Conservation (phyloP, 2,329 filamentous ascomycete species). For the Ophiobolus disseminans region DNA sequence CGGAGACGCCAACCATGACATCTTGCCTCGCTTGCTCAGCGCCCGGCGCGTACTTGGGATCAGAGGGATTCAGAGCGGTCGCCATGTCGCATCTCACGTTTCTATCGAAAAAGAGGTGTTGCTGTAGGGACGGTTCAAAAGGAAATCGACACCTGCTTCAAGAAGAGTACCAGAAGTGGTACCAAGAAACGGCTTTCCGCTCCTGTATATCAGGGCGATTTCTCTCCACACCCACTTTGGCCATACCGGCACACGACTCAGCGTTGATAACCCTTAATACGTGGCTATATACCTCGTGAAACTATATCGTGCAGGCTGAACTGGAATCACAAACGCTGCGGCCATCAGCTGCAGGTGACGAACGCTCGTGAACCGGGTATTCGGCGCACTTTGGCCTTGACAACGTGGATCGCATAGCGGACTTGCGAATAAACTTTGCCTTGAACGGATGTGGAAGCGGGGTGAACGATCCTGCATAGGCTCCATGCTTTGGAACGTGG, state of each 20-base stretch:
- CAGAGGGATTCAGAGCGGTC: constrained; percentile 7
- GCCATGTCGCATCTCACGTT: constrained; percentile 14
- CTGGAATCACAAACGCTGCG: constrained; percentile 24
- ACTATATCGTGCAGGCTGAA: constrained; percentile 12
- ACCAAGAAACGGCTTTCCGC: neutral
- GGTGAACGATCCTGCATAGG: no score
- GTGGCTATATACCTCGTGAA: constrained; percentile 19
- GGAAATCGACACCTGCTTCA: neutral
- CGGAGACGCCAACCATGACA: constrained; percentile 22
- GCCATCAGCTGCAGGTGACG: constrained; percentile 26
- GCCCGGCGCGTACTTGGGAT: constrained; percentile 17
- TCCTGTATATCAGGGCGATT: constrained; percentile 7
- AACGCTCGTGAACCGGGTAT: constrained; percentile 4
- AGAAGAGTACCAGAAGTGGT: constrained; percentile 2
- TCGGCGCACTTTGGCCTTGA: constrained; percentile 1
- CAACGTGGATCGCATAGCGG: no score
- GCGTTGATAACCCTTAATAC: constrained; percentile 12
- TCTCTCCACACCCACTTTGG: neutral
- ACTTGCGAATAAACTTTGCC: no score
- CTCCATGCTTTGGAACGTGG: no score
- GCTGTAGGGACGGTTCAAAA: neutral
- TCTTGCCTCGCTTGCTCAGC: constrained; percentile 26
- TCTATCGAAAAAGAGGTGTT: neutral
- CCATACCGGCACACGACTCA: constrained; percentile 1
- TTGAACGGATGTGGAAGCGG: no score